These are phyloP conservation scores for Cystofilobasidium capitatum DNA, from an alignment of 768 basidiomycete species.

Conservation along the genomic window DNA sequence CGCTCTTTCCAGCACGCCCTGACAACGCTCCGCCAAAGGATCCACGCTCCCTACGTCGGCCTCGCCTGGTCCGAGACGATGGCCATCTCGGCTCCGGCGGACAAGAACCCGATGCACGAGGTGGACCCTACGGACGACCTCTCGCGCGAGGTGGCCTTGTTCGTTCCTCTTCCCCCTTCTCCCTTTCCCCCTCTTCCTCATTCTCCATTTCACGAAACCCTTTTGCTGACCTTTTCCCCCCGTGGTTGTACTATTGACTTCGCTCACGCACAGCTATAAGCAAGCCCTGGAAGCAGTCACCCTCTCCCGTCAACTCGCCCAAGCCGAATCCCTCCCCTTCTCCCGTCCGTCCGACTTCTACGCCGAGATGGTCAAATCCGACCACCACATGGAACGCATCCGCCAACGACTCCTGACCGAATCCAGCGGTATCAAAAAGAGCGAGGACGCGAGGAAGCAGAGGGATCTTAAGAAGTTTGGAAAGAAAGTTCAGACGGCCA, in stretches of 20 bases:
- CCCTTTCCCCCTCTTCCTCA: neutral
- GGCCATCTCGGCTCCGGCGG: conserved; percentile 33
- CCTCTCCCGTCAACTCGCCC: conserved; percentile 63
- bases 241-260: neutral
- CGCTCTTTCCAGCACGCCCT: conserved; percentile 32
- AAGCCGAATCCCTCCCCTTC: conserved; percentile 65
- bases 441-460: conserved; percentile 82
- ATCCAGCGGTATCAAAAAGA: conserved; percentile 68
- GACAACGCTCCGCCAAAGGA: conserved; percentile 20
- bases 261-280: conserved; percentile 65
- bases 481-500: conserved; percentile 93
- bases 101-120: conserved; percentile 32
- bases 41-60: conserved; percentile 20
- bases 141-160: conserved; percentile 93
- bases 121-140: conserved; percentile 56
- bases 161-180: conserved; percentile 36
- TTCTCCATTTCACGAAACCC: neutral
- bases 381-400: conserved; percentile 94
- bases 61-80: conserved; percentile 33
- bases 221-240: neutral
- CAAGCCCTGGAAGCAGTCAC: conserved; percentile 81
- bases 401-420: conserved; percentile 84
- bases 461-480: conserved; percentile 96
- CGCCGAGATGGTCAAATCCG: conserved; percentile 97
- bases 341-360: conserved; percentile 89